Evolutionary conservation across 2,329 filamentous ascomycete species (phyloP), one percentile per base, ranked within the genome.

Genomic region (Madurella fahalii): DNA sequence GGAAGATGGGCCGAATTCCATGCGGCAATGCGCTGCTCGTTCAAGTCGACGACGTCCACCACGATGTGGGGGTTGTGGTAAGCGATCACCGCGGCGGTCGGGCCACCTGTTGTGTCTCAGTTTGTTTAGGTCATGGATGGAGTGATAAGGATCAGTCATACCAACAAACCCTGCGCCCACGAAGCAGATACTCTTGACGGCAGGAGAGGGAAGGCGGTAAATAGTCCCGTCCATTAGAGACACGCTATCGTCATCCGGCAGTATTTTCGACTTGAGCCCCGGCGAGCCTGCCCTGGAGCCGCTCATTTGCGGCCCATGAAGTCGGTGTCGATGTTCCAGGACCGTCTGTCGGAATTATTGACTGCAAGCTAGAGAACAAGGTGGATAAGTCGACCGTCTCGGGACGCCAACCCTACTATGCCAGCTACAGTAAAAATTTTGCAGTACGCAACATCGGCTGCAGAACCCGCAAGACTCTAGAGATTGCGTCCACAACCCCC

Each of bases 141-240:
- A 42, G 7, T 16, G 2, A 2, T 18, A 18, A 20, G 20, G 15
- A 41, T n/a, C 3, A 18, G 8, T 15, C 57, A 39, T 73, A 82
- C 77, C 80, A 44, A 83, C 80, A 64, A 83, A 82, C 52, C 80
- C 80, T 53, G 80, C 80, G n/a, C 80, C 80, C 40, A 83, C 73
- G 52, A 78, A 81, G 63, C 80, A 82, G 48, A 83, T 74, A 49
- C 72, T 77, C 54, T 65, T 64, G 16, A 65, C 65, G 2, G 39
- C 39, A 9, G 47, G n/a, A 1, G 32, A 17, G 9, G 41, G 41
- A 13, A 45, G n/a, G 1, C 5, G 9, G 5, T 46, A 40, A 4
- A 49, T 20, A 13, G 58, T 40, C 15, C 32, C 56, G 0, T 50
- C 48, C 2, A 54, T 46, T 9, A 54, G 47, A 20, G 57, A 56